These are phyloP conservation scores for Crucibulum laeve DNA, from an alignment of 768 basidiomycete species.

Conservation along the genomic window DNA sequence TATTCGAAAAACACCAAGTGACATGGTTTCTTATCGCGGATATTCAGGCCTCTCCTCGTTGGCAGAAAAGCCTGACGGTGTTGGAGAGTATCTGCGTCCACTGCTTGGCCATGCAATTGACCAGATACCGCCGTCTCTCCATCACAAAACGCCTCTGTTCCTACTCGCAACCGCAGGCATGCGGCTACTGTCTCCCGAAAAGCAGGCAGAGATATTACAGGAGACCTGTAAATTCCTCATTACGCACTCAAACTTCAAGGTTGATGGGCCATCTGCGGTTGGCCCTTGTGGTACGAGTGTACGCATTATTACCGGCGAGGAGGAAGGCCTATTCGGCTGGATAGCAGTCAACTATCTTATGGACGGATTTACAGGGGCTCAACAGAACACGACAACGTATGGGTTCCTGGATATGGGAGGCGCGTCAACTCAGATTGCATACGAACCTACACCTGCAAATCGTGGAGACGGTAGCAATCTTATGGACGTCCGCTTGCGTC, in stretches of 20 bases:
- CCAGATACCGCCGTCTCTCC: conserved; percentile 83
- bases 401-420: conserved; percentile 99
- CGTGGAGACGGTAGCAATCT: conserved; percentile 55
- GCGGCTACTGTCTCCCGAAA: conserved; percentile 71
- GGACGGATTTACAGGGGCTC: conserved; percentile 77
- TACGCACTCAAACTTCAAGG: conserved; percentile 71
- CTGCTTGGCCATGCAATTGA: conserved; percentile 78
- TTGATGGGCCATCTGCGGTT: conserved; percentile 57
- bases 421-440: conserved; percentile 97
- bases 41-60: conserved; percentile 81
- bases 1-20: background rate
- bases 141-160: conserved; percentile 84
- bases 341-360: conserved; percentile 98
- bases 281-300: conserved; percentile 93
- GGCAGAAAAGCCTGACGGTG: conserved; percentile 59
- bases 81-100: conserved; percentile 77
- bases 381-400: conserved; percentile 73
- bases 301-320: conserved; percentile 94
- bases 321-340: conserved; percentile 98
- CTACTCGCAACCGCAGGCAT: conserved; percentile 96
- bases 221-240: conserved; percentile 76
- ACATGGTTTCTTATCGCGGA: background rate
- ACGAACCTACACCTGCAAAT: conserved; percentile 75
- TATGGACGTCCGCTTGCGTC: conserved; percentile 74
- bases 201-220: conserved; percentile 70